Base-by-base conservation (phyloP, 2,329 filamentous ascomycete genomes). In the Trichoderma sp. region DNA sequence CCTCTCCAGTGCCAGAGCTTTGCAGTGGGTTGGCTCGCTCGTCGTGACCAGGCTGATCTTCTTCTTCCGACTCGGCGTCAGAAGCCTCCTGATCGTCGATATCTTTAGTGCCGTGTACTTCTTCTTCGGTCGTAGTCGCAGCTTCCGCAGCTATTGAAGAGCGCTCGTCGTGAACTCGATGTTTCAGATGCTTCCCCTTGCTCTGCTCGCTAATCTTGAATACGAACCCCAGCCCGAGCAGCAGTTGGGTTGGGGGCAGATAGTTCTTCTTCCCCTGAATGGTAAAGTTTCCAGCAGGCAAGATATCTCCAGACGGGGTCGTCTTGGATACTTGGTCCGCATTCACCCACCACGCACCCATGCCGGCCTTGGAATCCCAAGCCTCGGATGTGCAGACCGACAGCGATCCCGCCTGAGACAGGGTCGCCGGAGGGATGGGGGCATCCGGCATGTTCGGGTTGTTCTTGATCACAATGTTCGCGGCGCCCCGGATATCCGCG, bases 341-440 rank as follows among this genome's bases (percentile, higher is more conserved):
- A 67, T 89, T 88, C 0, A 96, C 94, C 95, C 95, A 99, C 90
- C 92, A 99, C 9, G 94, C 93, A 19, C 91, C 90, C 91, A 98
- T 96, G 17, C 92, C 87, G 9, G 94, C 94, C 76, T 99, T 99
- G 1, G 91, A 94, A 67, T 98, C 95, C 95, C 95, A 99, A 0
- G 94, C 95, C 64, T 83, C 89, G 1, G 93, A 97, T 9, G 91
- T 90, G 68, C 91, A 92, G 5, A 99, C 90, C 0, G 90, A 88
- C 34, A 97, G 79, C 51, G 89, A 89, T 0, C 95, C 95, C 4
- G 95, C 95, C 78, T 99, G 95, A 0, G 92, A 90, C 3, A 99
- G 79, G 0, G 95, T 98, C 1, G 92, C 91, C 0, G 95, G 95
- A 3, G 95, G 92, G 28, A 99, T 94, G 0, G 93, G 93, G 0